Conservation (phyloP, 2,329 filamentous ascomycete genomes). For the Coniochaeta pulveracea region DNA sequence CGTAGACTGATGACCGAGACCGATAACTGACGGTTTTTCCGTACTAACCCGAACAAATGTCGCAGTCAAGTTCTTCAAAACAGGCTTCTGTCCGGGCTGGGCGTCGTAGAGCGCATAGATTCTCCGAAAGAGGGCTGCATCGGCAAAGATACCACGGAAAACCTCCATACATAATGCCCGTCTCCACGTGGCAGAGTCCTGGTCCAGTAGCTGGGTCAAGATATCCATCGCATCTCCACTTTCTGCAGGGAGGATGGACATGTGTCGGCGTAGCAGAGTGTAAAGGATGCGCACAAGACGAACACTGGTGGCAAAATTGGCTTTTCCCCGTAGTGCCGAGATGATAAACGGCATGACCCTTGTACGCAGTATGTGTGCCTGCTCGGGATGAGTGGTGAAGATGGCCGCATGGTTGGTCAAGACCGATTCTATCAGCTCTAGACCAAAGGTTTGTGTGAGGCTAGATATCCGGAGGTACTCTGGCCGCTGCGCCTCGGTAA, state of each 20-base stretch:
- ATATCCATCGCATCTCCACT: conserved; percentile 74
- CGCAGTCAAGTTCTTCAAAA: conserved; percentile 73
- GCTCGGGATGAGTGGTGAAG: conserved; percentile 68
- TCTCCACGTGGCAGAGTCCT: conserved; percentile 78
- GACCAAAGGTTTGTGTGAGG: conserved; percentile 69
- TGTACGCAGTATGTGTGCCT: conserved; percentile 64
- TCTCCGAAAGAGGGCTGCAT: conserved; percentile 64
- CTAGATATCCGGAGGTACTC: conserved; percentile 71
- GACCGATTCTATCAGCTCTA: conserved; percentile 88
- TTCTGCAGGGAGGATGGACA: conserved; percentile 63
- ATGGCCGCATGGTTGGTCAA: conserved; percentile 75
- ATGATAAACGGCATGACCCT: conserved; percentile 77
- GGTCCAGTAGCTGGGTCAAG: conserved; percentile 77
- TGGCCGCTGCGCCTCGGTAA: conserved; percentile 75
- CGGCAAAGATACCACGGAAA: conserved; percentile 74
- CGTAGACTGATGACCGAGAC: conserved; percentile 79
- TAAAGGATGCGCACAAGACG: conserved; percentile 75
- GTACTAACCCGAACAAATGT: conserved; percentile 87
- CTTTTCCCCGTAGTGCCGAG: conserved; percentile 63
- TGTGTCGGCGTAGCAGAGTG: conserved; percentile 67
- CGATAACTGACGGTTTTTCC: conserved; percentile 82
- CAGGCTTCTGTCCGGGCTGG: conserved; percentile 56
- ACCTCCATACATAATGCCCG: conserved; percentile 84
- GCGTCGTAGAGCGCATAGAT: conserved; percentile 76
- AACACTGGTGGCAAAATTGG: conserved; percentile 72